These are phyloP conservation scores for Arthrobotrys sphaeroides DNA, from an alignment of 2,329 filamentous ascomycete genomes.

Conservation along the genomic window DNA sequence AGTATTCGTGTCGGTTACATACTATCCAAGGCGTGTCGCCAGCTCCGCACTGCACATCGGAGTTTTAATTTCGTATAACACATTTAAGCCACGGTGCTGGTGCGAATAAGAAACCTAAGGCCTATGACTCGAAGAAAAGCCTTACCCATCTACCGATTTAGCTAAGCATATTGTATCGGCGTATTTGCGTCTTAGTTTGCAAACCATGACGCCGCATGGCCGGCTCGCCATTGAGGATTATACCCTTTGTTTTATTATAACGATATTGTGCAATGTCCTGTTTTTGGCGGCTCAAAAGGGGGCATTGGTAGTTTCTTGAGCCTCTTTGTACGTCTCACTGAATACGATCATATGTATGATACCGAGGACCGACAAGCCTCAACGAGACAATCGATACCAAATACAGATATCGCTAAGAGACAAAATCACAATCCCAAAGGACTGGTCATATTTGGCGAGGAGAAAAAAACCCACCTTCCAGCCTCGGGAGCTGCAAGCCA, in stretches of 20 bases:
- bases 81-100: conserved; percentile 3
- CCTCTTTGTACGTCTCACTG: too few relatives aligned
- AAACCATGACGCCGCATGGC: too few relatives aligned
- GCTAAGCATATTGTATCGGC: not conserved
- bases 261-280: too few relatives aligned
- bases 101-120: conserved; percentile 1
- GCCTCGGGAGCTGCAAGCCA: conserved; percentile 40
- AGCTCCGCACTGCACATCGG: conserved; percentile 3
- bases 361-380: not conserved
- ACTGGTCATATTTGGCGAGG: not conserved
- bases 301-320: too few relatives aligned
- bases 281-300: too few relatives aligned
- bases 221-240: too few relatives aligned
- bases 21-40: not conserved
- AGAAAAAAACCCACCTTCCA: conserved; percentile 39
- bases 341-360: not conserved
- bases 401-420: conserved; percentile 5
- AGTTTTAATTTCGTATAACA: conserved; percentile 7
- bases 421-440: not conserved
- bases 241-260: too few relatives aligned
- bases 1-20: not conserved
- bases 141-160: not conserved
- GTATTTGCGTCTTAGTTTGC: too few relatives aligned
- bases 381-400: not conserved
- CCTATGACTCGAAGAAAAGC: not conserved